These are phyloP conservation scores for Lachnellula cervina DNA, from an alignment of 2,329 filamentous ascomycete species.

Conservation along the genomic window DNA sequence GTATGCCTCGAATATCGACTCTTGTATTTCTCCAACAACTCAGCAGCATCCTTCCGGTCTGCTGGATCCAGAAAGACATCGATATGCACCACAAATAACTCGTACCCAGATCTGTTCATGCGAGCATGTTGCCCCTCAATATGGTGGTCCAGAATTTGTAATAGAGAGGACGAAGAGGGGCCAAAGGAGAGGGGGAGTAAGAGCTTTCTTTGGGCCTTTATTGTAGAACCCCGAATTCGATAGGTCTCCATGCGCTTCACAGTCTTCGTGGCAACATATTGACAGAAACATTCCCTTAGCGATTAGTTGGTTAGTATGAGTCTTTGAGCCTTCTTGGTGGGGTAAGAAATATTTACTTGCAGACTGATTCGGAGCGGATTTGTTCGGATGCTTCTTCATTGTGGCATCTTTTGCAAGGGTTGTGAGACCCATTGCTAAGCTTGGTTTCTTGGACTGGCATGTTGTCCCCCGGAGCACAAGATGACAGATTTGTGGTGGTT, in stretches of 20 bases:
- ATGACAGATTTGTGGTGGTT: background rate
- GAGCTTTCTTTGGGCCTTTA: constrained; percentile 42
- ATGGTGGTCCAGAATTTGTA: constrained; percentile 70
- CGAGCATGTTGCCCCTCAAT: constrained; percentile 59
- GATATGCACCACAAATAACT: constrained; percentile 55
- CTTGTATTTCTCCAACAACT: constrained; percentile 43
- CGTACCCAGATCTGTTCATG: constrained; percentile 61
- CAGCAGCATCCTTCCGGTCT: constrained; percentile 24
- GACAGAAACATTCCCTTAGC: constrained; percentile 66
- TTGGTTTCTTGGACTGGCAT: background rate
- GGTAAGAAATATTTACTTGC: constrained; percentile 23
- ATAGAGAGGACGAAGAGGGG: constrained; percentile 69
- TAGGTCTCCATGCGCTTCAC: constrained; percentile 72
- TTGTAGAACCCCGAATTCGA: constrained; percentile 39
- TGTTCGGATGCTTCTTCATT: constrained; percentile 25
- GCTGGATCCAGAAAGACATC: constrained; percentile 29
- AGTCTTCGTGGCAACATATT: constrained; percentile 73
- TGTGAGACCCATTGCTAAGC: background rate
- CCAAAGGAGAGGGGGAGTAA: constrained; percentile 81
- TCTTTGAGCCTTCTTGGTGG: constrained; percentile 1
- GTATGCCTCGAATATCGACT: constrained; percentile 60
- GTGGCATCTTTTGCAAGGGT: constrained; percentile 29
- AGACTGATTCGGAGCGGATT: constrained; percentile 31
- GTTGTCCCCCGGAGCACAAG: background rate
- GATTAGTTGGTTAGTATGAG: constrained; percentile 12